Base-by-base conservation (phyloP, 176 grass and related monocot species). In the Carex littledalei region DNA sequence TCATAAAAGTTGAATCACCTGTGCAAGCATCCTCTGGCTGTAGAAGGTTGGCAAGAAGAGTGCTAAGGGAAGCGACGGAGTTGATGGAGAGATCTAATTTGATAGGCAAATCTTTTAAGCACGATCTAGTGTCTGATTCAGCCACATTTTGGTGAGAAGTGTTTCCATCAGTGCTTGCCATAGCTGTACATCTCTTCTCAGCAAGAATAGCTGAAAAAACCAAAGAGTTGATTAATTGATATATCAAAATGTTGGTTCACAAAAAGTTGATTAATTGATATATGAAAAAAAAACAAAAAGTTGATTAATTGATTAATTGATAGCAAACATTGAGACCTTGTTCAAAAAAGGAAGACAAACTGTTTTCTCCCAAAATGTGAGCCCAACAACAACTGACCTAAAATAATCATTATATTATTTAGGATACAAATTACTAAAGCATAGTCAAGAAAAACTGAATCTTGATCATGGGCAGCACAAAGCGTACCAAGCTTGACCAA, bases 1-100 rank as follows among this genome's bases (percentile, higher is more conserved):
- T 80, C 89, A 88, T 41, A 52, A 79, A 88, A 60, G 61, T 88
- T 12, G 84, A 91, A 86, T 91, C 89, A 41, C 86, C 86, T 62
- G 79, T 85, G 61, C 84, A 88, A 9, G 70, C 74, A 83, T 88
- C 89, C 67, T 91, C 89, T 45, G 86, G 62, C 60, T 88, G 83
- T 50, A 88, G 64, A 73, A 91, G 70, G 20, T 88, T 84, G 37
- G 50, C 67, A 78, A 88, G 86, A 62, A 88, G n/a, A 70, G 86
- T 50, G 32, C 77, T 83, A 14, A 91, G 68, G 58, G 78, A 61
- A 65, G 52, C 67, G 32, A 79, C 26, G n/a, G 61, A 71, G 76
- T 80, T 86, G 43, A 72, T 64, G 22, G 84, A 73, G 67, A 83
- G 11, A 63, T 88, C 83, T 50, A 88, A 84, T 81, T 86, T 83